phyloP scores from a whole-genome alignment of 371 early-diverging fungal species.

The Mucor mucedo region DNA sequence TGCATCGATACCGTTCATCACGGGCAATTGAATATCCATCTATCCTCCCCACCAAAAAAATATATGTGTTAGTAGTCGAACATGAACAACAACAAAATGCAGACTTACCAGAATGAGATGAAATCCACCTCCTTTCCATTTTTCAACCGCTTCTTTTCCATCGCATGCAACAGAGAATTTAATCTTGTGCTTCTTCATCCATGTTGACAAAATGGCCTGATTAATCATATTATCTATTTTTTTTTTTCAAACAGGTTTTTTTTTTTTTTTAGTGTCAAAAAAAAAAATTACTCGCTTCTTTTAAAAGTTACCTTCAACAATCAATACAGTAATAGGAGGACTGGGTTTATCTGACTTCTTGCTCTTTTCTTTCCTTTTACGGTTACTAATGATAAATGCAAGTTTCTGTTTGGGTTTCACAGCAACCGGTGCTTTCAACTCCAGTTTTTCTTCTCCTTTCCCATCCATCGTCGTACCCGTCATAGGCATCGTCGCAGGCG shows the following conservation, averaged over 20 bases:
- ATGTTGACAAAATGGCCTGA: slow-evolving; percentile 73
- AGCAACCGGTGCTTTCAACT: slow-evolving; percentile 1
- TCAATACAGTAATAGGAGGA: slow-evolving; percentile 77
- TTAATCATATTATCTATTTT: slow-evolving; percentile 76
- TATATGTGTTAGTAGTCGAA: neutral
- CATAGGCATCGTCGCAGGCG: no score
- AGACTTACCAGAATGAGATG: slow-evolving; percentile 75
- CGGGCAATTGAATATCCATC: slow-evolving; percentile 88
- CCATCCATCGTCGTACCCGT: no score
- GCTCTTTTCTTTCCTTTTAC: slow-evolving; percentile 39
- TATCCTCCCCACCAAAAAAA: slow-evolving; percentile 14
- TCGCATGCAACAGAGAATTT: slow-evolving; percentile 73
- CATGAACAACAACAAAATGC: neutral
- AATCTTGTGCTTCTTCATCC: slow-evolving; percentile 77
- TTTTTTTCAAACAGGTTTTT: neutral
- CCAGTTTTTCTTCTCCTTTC: no score
- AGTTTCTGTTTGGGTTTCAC: slow-evolving; percentile 25
- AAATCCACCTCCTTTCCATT: slow-evolving; percentile 72
- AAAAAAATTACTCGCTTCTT: no score
- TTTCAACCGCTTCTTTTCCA: slow-evolving; percentile 79
- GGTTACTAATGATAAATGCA: slow-evolving; percentile 43
- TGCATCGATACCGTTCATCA: slow-evolving; percentile 83
- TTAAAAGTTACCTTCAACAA: slow-evolving; percentile 74
- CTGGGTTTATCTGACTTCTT: slow-evolving; percentile 48
- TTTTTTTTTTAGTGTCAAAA: slow-evolving; percentile 5